A percentile compares a stretch with the other conserved stretches of the same genome.
Evolutionary conservation across 306 rosid species (phyloP).

Genomic region (Prunus dulcis): DNA sequence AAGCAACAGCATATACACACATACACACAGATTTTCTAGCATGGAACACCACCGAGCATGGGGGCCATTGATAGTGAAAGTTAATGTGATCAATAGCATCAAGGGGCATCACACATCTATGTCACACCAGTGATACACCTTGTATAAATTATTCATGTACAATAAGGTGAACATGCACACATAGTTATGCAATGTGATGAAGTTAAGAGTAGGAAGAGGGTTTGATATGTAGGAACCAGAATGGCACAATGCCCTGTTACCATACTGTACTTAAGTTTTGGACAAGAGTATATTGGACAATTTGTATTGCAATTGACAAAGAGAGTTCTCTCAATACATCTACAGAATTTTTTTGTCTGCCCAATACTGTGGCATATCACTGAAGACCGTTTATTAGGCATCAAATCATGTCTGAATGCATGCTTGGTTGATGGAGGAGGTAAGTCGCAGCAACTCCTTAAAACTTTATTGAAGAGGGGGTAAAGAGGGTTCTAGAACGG

Average conservation of each 20-base stretch:
- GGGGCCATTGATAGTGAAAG: background rate
- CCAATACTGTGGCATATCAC: background rate
- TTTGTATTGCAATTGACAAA: background rate
- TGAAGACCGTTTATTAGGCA: background rate
- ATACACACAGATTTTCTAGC: background rate
- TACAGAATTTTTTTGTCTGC: background rate
- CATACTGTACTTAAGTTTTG: background rate
- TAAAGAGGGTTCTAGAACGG: background rate
- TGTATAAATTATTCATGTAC: background rate
- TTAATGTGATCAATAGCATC: background rate
- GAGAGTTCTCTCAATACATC: background rate
- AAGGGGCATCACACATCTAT: background rate
- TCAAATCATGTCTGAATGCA: background rate
- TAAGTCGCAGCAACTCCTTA: background rate
- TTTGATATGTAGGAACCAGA: background rate
- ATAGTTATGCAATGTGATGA: too few relatives aligned
- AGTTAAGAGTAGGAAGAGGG: background rate
- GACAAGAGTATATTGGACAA: background rate
- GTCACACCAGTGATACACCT: background rate
- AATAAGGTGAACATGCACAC: background rate
- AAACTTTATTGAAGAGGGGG: background rate
- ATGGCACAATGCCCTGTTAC: background rate
- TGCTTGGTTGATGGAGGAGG: background rate
- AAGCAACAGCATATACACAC: background rate
- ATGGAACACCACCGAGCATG: background rate